These are phyloP conservation scores for Nakazawaea molendinolei DNA, from an alignment of 805 yeast genomes.

Conservation along the genomic window DNA sequence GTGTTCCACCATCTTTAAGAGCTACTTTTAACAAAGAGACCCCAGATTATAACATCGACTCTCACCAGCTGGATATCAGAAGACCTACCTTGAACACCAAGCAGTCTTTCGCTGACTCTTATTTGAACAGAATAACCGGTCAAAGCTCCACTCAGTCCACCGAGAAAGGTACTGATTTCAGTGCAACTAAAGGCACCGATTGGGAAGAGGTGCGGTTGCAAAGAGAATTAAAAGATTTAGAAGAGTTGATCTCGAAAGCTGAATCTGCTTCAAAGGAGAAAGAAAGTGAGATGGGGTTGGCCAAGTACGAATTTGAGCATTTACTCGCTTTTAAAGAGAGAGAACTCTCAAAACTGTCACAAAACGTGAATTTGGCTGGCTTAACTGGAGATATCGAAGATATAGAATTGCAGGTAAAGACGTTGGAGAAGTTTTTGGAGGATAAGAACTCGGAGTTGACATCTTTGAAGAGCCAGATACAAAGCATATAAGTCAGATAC, in stretches of 20 bases:
- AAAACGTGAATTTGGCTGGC: conserved; percentile 37
- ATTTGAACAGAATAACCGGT: conserved; percentile 43
- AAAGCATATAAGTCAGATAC: too few species aligned
- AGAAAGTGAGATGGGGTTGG: conserved; percentile 22
- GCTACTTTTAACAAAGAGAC: conserved; percentile 87
- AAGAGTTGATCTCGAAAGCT: conserved; percentile 53
- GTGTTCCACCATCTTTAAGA: conserved; percentile 88
- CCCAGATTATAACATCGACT: conserved; percentile 62
- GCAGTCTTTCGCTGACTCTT: conserved; percentile 45
- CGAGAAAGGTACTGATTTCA: conserved; percentile 49
- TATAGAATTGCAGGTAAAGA: conserved; percentile 70
- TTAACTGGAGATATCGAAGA: conserved; percentile 57
- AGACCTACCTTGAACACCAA: conserved; percentile 19
- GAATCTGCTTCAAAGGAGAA: conserved; percentile 32
- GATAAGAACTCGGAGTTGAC: conserved; percentile 56
- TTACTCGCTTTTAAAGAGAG: conserved; percentile 70
- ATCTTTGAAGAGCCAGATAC: conserved; percentile 37
- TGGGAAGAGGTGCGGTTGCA: conserved; percentile 88
- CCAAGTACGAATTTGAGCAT: conserved; percentile 70
- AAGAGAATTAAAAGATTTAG: conserved; percentile 72
- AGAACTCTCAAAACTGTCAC: conserved; percentile 37
- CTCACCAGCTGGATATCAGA: conserved; percentile 39
- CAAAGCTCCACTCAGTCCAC: conserved; percentile 26
- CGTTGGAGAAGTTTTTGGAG: conserved; percentile 61
- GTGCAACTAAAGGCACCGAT: conserved; percentile 70